phyloP scores from a whole-genome alignment of 2,329 filamentous ascomycete species.

The Aspergillus sp. region DNA sequence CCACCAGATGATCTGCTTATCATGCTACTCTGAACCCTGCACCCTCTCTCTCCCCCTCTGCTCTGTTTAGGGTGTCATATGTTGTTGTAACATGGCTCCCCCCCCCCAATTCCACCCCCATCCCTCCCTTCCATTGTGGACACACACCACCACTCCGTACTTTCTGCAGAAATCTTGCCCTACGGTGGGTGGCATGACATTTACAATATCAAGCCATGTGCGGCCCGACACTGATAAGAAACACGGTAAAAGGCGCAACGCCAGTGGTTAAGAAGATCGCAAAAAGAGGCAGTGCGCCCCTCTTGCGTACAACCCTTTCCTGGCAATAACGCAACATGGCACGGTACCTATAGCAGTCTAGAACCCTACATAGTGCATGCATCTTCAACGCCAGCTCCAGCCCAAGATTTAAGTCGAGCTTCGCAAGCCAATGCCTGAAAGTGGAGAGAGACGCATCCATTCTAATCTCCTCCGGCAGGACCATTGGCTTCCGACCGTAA shows the following conservation, averaged over 20 bases:
- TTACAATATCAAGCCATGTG: not conserved
- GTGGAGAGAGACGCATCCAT: slow-evolving; percentile 3
- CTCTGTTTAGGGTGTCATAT: slow-evolving; percentile 5
- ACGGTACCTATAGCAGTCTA: not conserved
- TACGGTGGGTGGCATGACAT: slow-evolving; percentile 7
- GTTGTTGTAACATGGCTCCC: not conserved
- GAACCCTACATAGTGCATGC: not conserved
- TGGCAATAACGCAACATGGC: not conserved
- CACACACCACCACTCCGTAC: not conserved
- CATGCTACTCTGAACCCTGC: slow-evolving; percentile 9
- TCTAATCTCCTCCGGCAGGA: slow-evolving; percentile 3
- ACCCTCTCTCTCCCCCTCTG: not conserved
- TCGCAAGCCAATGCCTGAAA: slow-evolving; percentile 7
- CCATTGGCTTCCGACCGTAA: slow-evolving; percentile 6
- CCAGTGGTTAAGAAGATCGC: not conserved
- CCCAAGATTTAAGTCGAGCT: slow-evolving; percentile 1
- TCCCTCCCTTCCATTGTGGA: not conserved
- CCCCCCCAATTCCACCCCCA: not conserved
- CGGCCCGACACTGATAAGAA: not conserved
- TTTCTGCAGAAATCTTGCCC: slow-evolving; percentile 1
- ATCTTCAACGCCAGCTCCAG: not conserved
- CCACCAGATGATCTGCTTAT: slow-evolving; percentile 12
- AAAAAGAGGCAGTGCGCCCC: not conserved
- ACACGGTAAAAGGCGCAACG: not conserved
- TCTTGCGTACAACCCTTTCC: not conserved